Conservation (phyloP, 306 rosid genomes). For the Quercus suber region DNA sequence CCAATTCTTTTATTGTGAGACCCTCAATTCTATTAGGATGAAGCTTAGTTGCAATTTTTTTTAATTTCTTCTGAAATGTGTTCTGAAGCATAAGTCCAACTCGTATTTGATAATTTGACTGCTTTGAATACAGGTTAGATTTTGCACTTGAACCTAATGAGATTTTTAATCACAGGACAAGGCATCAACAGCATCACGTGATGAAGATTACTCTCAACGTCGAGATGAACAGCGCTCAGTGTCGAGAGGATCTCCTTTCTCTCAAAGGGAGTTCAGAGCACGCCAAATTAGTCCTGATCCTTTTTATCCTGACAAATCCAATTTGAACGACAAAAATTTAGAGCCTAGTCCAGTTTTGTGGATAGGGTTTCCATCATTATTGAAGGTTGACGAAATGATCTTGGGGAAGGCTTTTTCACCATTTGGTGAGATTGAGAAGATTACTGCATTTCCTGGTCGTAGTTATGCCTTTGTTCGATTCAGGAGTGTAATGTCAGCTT, state of each 20-base stretch:
- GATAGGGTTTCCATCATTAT: slow-evolving; percentile 89
- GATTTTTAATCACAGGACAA: slow-evolving; percentile 75
- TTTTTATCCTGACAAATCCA: slow-evolving; percentile 62
- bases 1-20: neutral
- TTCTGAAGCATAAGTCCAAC: neutral
- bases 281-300: slow-evolving; percentile 58
- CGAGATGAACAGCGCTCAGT: slow-evolving; percentile 54
- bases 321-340: slow-evolving; percentile 57
- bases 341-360: slow-evolving; percentile 96
- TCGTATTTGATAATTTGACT: slow-evolving; percentile 14
- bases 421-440: slow-evolving; percentile 88
- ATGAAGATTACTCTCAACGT: slow-evolving; percentile 53
- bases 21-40: neutral
- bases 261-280: slow-evolving; percentile 57
- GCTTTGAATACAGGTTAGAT: slow-evolving; percentile 10
- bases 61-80: neutral
- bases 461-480: slow-evolving; percentile 94
- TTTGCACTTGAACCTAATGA: slow-evolving; percentile 29
- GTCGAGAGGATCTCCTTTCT: slow-evolving; percentile 66
- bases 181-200: slow-evolving; percentile 44
- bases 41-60: slow-evolving; percentile 12
- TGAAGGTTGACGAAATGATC: slow-evolving; percentile 77
- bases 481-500: slow-evolving; percentile 58
- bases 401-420: slow-evolving; percentile 82
- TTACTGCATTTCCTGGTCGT: slow-evolving; percentile 88